These are phyloP conservation scores for Emmonsia crescens DNA, from an alignment of 2,329 filamentous ascomycete genomes.

Conservation along the genomic window DNA sequence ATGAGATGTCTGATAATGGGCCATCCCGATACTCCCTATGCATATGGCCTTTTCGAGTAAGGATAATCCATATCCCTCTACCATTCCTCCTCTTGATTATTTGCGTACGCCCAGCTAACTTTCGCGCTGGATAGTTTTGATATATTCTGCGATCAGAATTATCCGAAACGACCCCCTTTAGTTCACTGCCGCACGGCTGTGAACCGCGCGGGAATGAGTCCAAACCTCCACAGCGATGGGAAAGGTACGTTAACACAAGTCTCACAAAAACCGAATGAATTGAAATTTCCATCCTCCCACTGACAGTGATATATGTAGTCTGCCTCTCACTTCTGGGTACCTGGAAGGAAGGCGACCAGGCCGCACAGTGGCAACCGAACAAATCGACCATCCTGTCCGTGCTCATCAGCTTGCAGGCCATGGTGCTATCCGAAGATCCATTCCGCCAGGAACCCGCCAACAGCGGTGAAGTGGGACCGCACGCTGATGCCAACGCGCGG, in stretches of 20 bases:
- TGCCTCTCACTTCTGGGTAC: constrained; percentile 43
- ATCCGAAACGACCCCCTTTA: constrained; percentile 34
- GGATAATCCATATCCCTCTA: neutral
- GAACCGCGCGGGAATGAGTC: constrained; percentile 37
- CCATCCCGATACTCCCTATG: constrained; percentile 42
- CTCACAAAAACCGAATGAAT: neutral
- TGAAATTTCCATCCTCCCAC: neutral
- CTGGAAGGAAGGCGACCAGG: constrained; percentile 33
- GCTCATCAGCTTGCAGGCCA: constrained; percentile 46
- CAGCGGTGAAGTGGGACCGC: constrained; percentile 13
- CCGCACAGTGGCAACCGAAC: constrained; percentile 34
- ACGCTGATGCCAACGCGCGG: constrained; percentile 12
- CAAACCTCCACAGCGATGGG: constrained; percentile 42
- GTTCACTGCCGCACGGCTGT: constrained; percentile 39
- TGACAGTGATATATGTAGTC: constrained; percentile 23
- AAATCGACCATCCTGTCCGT: constrained; percentile 43
- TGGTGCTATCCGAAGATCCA: constrained; percentile 46
- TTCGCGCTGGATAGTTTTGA: constrained; percentile 31
- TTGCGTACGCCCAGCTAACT: neutral
- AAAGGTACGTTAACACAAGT: constrained; percentile 29
- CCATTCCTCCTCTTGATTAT: neutral
- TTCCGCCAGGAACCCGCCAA: constrained; percentile 46
- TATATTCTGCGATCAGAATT: constrained; percentile 34
- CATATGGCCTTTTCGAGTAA: constrained; percentile 42
- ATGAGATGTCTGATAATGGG: constrained; percentile 44